These are phyloP conservation scores for Pulveroboletus sp. DNA, from an alignment of 768 basidiomycete species.

Conservation along the genomic window DNA sequence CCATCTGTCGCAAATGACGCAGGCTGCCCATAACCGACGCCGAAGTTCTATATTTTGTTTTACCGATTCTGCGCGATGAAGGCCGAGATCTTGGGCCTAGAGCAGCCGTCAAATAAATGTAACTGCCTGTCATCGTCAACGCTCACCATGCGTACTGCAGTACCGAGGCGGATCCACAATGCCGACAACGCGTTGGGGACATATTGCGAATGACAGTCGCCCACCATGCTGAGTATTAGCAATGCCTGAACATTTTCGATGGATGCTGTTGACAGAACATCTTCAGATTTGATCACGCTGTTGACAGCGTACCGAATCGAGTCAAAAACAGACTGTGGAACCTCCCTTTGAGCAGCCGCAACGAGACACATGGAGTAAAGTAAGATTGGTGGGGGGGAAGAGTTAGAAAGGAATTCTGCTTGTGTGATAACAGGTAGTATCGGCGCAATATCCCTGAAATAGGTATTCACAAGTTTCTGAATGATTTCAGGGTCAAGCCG, in stretches of 20 bases:
- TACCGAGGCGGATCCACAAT: slow-evolving; percentile 81
- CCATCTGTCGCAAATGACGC: slow-evolving; percentile 95
- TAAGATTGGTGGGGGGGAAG: slow-evolving; percentile 74
- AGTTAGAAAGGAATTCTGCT: slow-evolving; percentile 77
- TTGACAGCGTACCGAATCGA: slow-evolving; percentile 87
- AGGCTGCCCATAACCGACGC: slow-evolving; percentile 90
- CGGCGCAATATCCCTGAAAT: slow-evolving; percentile 88
- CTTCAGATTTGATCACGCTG: slow-evolving; percentile 81
- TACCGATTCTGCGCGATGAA: slow-evolving; percentile 89
- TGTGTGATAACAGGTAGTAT: slow-evolving; percentile 86
- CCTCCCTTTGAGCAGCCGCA: slow-evolving; percentile 80
- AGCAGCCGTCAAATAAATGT: slow-evolving; percentile 13
- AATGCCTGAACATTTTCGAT: slow-evolving; percentile 87
- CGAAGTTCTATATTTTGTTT: slow-evolving; percentile 83
- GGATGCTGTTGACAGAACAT: slow-evolving; percentile 84
- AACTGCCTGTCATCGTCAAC: slow-evolving; percentile 3
- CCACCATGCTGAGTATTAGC: slow-evolving; percentile 82
- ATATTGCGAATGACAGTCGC: slow-evolving; percentile 88
- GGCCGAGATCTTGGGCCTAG: slow-evolving; percentile 93
- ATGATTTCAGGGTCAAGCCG: slow-evolving; percentile 76
- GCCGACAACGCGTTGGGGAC: slow-evolving; percentile 85
- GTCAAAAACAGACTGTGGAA: slow-evolving; percentile 85
- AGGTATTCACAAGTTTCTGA: slow-evolving; percentile 84
- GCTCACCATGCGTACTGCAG: slow-evolving; percentile 88
- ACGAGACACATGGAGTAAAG: slow-evolving; percentile 95